Evolutionary conservation across 768 basidiomycete genomes (phyloP).

Genomic region (Calocybe gangraenosa): DNA sequence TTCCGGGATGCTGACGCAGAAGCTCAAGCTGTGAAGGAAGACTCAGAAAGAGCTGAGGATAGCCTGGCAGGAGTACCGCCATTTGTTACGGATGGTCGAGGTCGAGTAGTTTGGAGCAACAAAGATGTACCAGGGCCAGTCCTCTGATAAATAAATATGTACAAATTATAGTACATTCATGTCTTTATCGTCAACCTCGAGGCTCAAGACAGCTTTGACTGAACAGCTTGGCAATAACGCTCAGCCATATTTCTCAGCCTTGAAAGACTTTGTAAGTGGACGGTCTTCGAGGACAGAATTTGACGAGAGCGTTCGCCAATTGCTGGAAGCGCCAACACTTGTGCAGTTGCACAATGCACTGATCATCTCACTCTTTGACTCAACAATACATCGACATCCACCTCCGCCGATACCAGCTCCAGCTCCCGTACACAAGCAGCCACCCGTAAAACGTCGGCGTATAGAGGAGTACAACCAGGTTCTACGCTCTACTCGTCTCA

Average conservation of each 20-base stretch:
- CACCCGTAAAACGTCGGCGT: slow-evolving; percentile 66
- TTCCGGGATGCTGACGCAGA: too few species aligned
- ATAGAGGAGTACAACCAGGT: slow-evolving; percentile 47
- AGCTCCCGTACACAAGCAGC: slow-evolving; percentile 50
- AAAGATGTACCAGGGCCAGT: too few species aligned
- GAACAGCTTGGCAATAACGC: slow-evolving; percentile 60
- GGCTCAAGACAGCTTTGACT: slow-evolving; percentile 65
- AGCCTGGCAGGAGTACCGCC: slow-evolving; percentile 31
- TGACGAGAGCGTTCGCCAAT: slow-evolving; percentile 62
- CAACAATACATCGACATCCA: slow-evolving; percentile 39
- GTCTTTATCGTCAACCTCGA: slow-evolving; percentile 74
- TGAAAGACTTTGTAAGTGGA: slow-evolving; percentile 67
- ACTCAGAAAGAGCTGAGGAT: not conserved
- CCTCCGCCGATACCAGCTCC: slow-evolving; percentile 11
- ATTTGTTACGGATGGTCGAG: slow-evolving; percentile 63
- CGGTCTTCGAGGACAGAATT: slow-evolving; percentile 71
- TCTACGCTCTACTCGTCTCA: slow-evolving; percentile 61
- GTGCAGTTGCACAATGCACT: slow-evolving; percentile 83
- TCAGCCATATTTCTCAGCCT: slow-evolving; percentile 52
- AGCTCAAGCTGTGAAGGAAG: too few species aligned
- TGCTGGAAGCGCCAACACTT: slow-evolving; percentile 56
- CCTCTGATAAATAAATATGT: too few species aligned
- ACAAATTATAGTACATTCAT: slow-evolving; percentile 36
- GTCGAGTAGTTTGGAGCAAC: slow-evolving; percentile 49
- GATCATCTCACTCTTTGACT: slow-evolving; percentile 80